Base-by-base conservation (phyloP, 2,329 filamentous ascomycete species). In the Aureobasidium uvarum region DNA sequence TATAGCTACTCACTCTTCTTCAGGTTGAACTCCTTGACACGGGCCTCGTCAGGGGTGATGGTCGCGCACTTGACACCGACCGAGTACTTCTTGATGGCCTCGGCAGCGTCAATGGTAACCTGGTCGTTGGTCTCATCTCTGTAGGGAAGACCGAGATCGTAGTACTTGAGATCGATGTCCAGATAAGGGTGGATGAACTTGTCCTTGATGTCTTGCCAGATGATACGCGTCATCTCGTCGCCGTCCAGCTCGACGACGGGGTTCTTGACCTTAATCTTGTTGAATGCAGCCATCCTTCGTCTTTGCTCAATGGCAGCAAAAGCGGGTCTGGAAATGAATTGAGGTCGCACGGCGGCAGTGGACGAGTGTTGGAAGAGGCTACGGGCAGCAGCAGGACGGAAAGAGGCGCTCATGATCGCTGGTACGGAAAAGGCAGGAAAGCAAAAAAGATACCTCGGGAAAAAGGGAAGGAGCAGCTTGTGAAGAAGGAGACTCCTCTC, bases 191-290 rank as follows among this genome's bases (percentile, higher is more conserved):
- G 85, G 81, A 97, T 97, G 83, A 97, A 94, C 85, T 96, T 96
- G 82, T 98, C 91, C 86, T 97, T 97, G 86, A 99, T 99, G 79
- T 91, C 88, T 83, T 97, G 84, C 95, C 95, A 99, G 84, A 99
- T 99, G 78, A 99, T 93, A 74, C 95, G 86, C 73, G 95, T 99
- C 95, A 98, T 98, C 88, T 89, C 87, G 79, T 89, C 86, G 75
- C 94, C 94, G 78, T 98, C 94, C 74, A 98, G 86, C 84, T 98
- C 95, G 79, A 99, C 95, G 77, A 99, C 89, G 71, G 95, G 95
- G 81, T 96, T 98, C 88, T 96, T 93, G 84, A 99, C 95, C 86
- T 96, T 95, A 86, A 98, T 98, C 89, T 98, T 99, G 75, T 85
- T 83, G 72, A 84, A 71, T 39, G 72, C 72, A 50, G 75, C 74